These are phyloP conservation scores for Cercospora sp. DNA, from an alignment of 2,329 filamentous ascomycete species.

Conservation along the genomic window DNA sequence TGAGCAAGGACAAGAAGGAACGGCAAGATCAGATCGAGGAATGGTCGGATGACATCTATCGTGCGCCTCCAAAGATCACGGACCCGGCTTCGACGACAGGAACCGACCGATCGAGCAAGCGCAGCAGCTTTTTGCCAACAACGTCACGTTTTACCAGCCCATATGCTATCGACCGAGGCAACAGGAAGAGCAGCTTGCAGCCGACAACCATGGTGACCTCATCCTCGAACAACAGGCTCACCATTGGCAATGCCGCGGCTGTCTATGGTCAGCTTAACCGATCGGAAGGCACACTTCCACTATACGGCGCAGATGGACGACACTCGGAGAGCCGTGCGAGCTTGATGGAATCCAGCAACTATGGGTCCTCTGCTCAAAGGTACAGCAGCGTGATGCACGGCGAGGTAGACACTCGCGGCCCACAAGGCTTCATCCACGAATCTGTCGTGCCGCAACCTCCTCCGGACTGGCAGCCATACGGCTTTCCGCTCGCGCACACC, in stretches of 20 bases:
- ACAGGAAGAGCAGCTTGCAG: conserved; percentile 53
- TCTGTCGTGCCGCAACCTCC: conserved; percentile 94
- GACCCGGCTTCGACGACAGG: conserved; percentile 60
- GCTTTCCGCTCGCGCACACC: conserved; percentile 87
- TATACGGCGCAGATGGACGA: conserved; percentile 18
- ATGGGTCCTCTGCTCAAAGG: conserved; percentile 40
- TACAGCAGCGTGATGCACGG: conserved; percentile 58
- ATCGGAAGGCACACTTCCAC: conserved; percentile 58
- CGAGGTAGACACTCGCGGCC: conserved; percentile 70
- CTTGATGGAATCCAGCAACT: conserved; percentile 44
- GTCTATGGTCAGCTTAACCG: conserved; percentile 67
- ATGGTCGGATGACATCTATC: conserved; percentile 97
- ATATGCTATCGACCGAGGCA: conserved; percentile 69
- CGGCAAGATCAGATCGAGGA: conserved; percentile 93
- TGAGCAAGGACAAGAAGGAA: conserved; percentile 77
- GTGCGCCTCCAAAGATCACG: conserved; percentile 77
- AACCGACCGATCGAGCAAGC: conserved; percentile 73
- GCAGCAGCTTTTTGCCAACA: conserved; percentile 84
- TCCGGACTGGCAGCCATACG: conserved; percentile 95
- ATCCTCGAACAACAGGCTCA: conserved; percentile 69
- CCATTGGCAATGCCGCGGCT: conserved; percentile 60
- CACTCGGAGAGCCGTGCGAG: conserved; percentile 40
- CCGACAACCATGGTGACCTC: conserved; percentile 97
- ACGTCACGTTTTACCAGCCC: conserved; percentile 94
- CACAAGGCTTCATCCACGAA: conserved; percentile 94